These are phyloP conservation scores for Endocalyx cinctus DNA, from an alignment of 2,329 filamentous ascomycete species.

Conservation along the genomic window DNA sequence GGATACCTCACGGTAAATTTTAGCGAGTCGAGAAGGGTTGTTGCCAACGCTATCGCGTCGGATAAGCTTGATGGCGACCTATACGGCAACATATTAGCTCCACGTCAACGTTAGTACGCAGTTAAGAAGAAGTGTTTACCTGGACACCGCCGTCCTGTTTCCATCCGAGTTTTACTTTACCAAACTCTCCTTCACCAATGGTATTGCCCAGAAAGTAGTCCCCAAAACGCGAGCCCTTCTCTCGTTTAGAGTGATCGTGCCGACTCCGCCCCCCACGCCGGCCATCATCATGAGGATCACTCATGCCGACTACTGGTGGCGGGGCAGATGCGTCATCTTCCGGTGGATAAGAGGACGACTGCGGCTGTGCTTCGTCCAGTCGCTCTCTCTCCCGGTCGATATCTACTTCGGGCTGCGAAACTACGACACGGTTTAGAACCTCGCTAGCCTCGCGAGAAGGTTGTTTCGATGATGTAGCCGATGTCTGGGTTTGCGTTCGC, in stretches of 20 bases:
- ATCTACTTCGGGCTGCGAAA: conserved; percentile 72
- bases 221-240: conserved; percentile 85
- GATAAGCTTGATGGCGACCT: conserved; percentile 95
- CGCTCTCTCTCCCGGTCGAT: conserved; percentile 67
- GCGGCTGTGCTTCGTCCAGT: conserved; percentile 51
- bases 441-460: conserved; percentile 73
- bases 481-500: conserved; percentile 35
- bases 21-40: conserved; percentile 84
- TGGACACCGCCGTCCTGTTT: conserved; percentile 90
- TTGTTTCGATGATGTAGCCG: conserved; percentile 49
- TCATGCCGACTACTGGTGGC: conserved; percentile 41
- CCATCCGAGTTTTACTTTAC: conserved; percentile 98
- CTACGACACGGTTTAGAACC: conserved; percentile 70
- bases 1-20: conserved; percentile 95
- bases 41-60: conserved; percentile 83
- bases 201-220: conserved; percentile 96
- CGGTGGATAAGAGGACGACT: conserved; percentile 24
- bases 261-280: conserved; percentile 50
- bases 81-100: no score
- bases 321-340: conserved; percentile 38
- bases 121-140: no score
- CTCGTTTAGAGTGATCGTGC: conserved; percentile 54
- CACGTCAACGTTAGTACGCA: no score
- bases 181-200: conserved; percentile 95
- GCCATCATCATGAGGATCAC: conserved; percentile 37